A percentile compares a stretch with the other conserved stretches of the same genome.
phyloP scores from a whole-genome alignment of 2,329 filamentous ascomycete genomes.

The Sporothrix brasiliensis region DNA sequence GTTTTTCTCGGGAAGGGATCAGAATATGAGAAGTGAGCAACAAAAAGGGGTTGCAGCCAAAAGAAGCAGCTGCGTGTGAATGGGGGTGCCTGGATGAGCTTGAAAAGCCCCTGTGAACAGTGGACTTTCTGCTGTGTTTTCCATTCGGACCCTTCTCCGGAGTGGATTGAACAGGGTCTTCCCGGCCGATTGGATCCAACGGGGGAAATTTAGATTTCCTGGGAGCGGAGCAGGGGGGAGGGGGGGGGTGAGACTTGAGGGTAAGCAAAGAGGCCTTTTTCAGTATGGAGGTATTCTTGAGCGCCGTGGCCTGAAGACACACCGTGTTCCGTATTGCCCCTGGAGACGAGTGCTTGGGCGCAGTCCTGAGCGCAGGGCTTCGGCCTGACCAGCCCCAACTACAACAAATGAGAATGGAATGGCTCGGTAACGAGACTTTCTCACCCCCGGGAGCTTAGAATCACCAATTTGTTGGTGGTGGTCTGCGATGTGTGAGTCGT shows the following conservation, averaged over 20 bases:
- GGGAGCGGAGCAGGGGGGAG: conserved; percentile 14
- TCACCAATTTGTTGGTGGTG: not conserved
- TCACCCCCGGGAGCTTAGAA: not conserved
- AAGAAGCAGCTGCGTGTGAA: conserved; percentile 4
- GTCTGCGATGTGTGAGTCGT: no score
- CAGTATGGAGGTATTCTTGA: not conserved
- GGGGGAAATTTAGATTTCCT: conserved; percentile 20
- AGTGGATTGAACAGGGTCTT: conserved; percentile 25
- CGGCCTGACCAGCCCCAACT: not conserved
- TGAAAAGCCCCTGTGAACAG: not conserved
- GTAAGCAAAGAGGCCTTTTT: not conserved
- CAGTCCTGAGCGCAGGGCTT: not conserved
- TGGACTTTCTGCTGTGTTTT: conserved; percentile 6
- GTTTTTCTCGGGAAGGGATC: conserved; percentile 21
- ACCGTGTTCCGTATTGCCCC: conserved; percentile 5
- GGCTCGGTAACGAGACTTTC: not conserved
- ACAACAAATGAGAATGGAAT: not conserved
- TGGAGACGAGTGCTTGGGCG: not conserved
- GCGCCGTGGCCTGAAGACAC: not conserved
- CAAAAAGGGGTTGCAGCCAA: not conserved
- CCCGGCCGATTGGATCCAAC: conserved; percentile 32
- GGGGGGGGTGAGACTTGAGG: not conserved
- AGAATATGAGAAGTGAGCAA: conserved; percentile 14
- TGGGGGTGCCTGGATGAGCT: not conserved
- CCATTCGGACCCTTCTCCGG: conserved; percentile 27